Evolutionary conservation across 148 eudicot genomes (phyloP).

Genomic region (Chenopodium album): DNA sequence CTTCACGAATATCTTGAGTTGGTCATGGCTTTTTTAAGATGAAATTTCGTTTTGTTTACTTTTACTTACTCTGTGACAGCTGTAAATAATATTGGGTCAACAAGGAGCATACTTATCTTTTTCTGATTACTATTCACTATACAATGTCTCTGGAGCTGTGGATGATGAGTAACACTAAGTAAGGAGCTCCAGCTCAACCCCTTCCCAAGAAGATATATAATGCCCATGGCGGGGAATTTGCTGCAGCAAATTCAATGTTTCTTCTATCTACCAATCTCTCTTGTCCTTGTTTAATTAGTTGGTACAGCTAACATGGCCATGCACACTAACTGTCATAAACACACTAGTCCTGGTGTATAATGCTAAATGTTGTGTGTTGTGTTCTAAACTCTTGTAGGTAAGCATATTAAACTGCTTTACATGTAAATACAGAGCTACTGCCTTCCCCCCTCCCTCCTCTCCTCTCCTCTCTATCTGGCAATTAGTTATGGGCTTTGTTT

Average conservation of each 20-base stretch:
- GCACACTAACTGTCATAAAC: neutral
- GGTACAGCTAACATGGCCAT: neutral
- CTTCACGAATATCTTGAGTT: no score
- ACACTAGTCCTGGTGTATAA: neutral
- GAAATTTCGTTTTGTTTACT: no score
- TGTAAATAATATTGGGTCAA: no score
- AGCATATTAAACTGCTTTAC: no score
- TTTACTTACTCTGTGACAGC: no score
- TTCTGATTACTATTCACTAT: no score
- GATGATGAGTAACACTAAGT: neutral
- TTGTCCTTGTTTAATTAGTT: neutral
- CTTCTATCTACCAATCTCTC: neutral
- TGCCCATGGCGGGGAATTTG: neutral
- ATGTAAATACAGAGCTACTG: neutral
- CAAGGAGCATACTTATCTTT: no score
- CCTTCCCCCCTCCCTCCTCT: neutral
- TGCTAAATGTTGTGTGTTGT: neutral
- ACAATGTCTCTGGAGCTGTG: neutral
- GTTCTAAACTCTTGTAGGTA: no score
- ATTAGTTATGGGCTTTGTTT: slow-evolving; percentile 3
- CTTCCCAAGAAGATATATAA: neutral
- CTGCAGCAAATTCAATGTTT: neutral
- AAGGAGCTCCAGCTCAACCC: neutral
- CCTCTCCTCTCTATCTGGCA: neutral
- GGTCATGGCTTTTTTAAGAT: no score